phyloP scores from a whole-genome alignment of 306 rosid species.

The Quercus rubra region DNA sequence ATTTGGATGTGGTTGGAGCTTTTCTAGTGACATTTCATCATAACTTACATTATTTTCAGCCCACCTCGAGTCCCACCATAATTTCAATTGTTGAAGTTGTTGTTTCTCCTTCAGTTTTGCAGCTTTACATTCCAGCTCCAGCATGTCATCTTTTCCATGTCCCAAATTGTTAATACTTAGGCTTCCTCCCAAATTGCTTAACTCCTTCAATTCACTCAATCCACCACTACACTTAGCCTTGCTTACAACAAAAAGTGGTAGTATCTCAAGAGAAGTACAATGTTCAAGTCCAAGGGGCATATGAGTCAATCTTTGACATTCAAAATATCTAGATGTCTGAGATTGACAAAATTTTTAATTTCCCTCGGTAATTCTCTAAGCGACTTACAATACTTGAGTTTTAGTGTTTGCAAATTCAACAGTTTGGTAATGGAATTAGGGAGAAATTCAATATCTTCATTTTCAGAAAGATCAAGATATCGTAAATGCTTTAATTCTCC shows the following conservation, averaged over 20 bases:
- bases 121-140: neutral
- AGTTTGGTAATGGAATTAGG: constrained; percentile 23
- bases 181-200: neutral
- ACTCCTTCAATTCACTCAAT: neutral
- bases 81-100: neutral
- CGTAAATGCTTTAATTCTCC: constrained; percentile 16
- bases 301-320: neutral
- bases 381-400: constrained; percentile 5
- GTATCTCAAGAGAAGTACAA: neutral
- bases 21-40: neutral
- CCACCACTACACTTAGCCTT: neutral
- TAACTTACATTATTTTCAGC: neutral
- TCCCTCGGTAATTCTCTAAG: constrained; percentile 16
- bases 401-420: constrained; percentile 20
- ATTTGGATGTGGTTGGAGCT: neutral
- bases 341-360: constrained; percentile 14
- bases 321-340: constrained; percentile 1
- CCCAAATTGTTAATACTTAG: constrained; percentile 8
- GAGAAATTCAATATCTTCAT: constrained; percentile 1
- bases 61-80: neutral
- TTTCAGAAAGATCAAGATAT: neutral
- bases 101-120: neutral
- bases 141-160: neutral
- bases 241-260: constrained; percentile 15
- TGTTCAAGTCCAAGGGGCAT: neutral